These are phyloP conservation scores for Talaromyces islandicus DNA, from an alignment of 2,329 filamentous ascomycete genomes.

Conservation along the genomic window DNA sequence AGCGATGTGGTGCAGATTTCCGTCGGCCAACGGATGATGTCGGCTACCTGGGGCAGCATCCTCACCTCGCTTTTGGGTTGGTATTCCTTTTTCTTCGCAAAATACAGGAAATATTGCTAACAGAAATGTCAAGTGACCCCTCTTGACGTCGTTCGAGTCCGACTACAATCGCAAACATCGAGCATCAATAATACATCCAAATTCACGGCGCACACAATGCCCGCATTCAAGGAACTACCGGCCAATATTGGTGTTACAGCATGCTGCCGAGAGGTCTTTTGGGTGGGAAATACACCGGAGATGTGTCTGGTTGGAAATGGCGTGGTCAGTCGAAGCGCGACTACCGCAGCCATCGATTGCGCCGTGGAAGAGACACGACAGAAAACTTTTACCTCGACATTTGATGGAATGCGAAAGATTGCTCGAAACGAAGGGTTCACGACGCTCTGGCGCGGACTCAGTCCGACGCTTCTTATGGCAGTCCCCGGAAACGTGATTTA, in stretches of 20 bases:
- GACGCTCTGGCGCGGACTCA: slow-evolving; percentile 87
- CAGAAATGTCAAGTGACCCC: slow-evolving; percentile 64
- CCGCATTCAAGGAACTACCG: slow-evolving; percentile 62
- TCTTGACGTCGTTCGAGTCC: slow-evolving; percentile 91
- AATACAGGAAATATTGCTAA: slow-evolving; percentile 8
- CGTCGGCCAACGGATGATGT: slow-evolving; percentile 85
- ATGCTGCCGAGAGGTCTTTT: slow-evolving; percentile 96
- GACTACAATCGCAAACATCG: slow-evolving; percentile 75
- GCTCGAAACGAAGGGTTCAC: slow-evolving; percentile 82
- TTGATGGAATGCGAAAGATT: slow-evolving; percentile 91
- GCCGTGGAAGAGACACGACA: slow-evolving; percentile 82
- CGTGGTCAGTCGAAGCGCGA: slow-evolving; percentile 25
- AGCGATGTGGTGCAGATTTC: slow-evolving; percentile 54
- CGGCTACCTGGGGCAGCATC: slow-evolving; percentile 83
- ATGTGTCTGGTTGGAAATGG: slow-evolving; percentile 63
- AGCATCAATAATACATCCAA: slow-evolving; percentile 49
- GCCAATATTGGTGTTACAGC: slow-evolving; percentile 85
- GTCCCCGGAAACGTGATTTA: slow-evolving; percentile 97
- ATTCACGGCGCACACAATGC: slow-evolving; percentile 46
- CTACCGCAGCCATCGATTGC: slow-evolving; percentile 57
- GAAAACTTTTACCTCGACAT: slow-evolving; percentile 78
- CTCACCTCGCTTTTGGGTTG: slow-evolving; percentile 82
- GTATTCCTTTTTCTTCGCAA: slow-evolving; percentile 22
- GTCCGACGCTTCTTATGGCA: slow-evolving; percentile 90
- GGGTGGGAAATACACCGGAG: slow-evolving; percentile 77